These are phyloP conservation scores for Fereydounia khargensis DNA, from an alignment of 1,284 basidiomycete genomes.

Conservation along the genomic window DNA sequence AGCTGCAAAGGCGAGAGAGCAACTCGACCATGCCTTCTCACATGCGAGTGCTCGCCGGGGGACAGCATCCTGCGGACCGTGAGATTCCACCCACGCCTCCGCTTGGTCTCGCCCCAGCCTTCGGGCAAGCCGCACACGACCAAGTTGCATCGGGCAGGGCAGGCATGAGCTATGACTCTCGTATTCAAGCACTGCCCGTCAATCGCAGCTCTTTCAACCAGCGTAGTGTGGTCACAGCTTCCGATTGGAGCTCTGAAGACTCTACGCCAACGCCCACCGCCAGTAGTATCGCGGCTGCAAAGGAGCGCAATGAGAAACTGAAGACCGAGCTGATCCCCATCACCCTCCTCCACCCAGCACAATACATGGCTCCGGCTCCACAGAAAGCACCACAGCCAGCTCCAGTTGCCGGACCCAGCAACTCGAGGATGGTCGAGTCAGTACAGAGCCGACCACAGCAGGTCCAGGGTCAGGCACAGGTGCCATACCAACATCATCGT, in stretches of 20 bases:
- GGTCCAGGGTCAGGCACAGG: no score
- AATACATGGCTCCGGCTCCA: neutral
- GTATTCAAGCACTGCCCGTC: no score
- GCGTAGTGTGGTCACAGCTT: no score
- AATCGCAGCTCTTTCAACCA: no score
- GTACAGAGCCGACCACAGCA: no score
- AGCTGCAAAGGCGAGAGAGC: conserved; percentile 10
- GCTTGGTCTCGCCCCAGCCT: no score
- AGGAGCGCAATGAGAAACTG: conserved; percentile 11
- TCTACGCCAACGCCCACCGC: conserved; percentile 36
- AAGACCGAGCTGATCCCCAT: conserved; percentile 19
- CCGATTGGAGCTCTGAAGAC: conserved; percentile 24
- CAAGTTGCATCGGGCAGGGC: no score
- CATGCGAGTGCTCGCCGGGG: neutral
- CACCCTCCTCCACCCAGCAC: conserved; percentile 13
- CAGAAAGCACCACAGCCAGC: neutral
- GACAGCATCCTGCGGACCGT: no score
- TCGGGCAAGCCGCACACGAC: no score
- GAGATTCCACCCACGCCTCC: conserved; percentile 23
- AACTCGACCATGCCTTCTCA: neutral
- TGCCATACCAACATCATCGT: no score
- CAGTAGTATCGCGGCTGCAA: conserved; percentile 31
- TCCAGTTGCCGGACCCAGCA: neutral
- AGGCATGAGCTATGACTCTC: no score
- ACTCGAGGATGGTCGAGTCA: no score